Conservation (phyloP, 305 asterid species). For the Nicotiana rustica region DNA sequence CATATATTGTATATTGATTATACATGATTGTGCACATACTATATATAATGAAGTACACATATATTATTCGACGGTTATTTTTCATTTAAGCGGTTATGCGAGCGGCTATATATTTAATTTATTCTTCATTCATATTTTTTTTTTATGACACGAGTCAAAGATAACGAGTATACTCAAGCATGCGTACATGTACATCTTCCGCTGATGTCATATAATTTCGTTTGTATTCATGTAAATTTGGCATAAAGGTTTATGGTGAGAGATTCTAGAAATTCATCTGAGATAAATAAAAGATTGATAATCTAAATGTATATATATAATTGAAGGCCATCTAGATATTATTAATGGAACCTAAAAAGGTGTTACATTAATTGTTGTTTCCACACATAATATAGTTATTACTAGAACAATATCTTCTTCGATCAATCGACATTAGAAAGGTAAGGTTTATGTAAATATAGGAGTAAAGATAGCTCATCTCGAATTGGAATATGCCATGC, state of each 20-base stretch:
- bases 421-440: not conserved
- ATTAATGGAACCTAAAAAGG: not conserved
- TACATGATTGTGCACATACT: too few species aligned
- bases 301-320: too few species aligned
- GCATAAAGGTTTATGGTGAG: not conserved
- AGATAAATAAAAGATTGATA: not conserved
- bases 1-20: too few species aligned
- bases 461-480: not conserved
- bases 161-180: not conserved
- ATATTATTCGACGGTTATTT: too few species aligned
- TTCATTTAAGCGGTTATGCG: too few species aligned
- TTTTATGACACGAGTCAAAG: too few species aligned
- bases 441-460: too few species aligned
- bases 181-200: not conserved
- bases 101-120: too few species aligned
- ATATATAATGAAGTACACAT: too few species aligned
- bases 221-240: not conserved
- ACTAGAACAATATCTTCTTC: not conserved
- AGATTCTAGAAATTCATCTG: not conserved
- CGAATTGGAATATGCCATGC: not conserved
- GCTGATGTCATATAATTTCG: not conserved
- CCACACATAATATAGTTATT: not conserved
- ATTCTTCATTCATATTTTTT: too few species aligned
- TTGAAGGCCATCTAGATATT: not conserved
- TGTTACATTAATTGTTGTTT: not conserved